Evolutionary conservation across 169 alveolate species (phyloP).

Genomic region (Plasmodium cynomolgi): DNA sequence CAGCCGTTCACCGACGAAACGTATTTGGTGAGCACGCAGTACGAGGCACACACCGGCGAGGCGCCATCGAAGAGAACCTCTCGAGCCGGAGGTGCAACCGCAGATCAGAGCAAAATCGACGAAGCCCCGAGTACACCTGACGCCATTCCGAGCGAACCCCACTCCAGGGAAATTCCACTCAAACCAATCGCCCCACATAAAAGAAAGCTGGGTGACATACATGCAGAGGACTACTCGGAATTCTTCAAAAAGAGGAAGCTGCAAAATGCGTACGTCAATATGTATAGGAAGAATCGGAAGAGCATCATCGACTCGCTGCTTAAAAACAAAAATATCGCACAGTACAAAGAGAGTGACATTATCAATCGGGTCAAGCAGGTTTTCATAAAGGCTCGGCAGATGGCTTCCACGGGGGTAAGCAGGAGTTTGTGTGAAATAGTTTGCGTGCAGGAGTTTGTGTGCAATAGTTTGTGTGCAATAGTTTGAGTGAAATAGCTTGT

Average conservation of each 20-base stretch:
- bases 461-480: no score
- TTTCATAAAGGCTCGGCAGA: conserved; percentile 43
- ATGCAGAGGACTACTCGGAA: conserved; percentile 3
- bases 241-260: conserved; percentile 57
- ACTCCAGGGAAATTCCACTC: neutral
- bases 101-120: neutral
- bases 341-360: conserved; percentile 56
- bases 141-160: neutral
- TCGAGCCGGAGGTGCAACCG: neutral
- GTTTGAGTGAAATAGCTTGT: no score
- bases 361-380: conserved; percentile 55
- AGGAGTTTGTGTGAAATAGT: no score
- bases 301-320: conserved; percentile 22
- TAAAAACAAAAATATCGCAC: conserved; percentile 26
- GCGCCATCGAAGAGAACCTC: neutral
- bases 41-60: neutral
- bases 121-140: neutral
- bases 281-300: conserved; percentile 63
- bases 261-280: conserved; percentile 45
- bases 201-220: neutral
- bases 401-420: conserved; percentile 69
- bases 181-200: neutral
- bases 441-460: no score
- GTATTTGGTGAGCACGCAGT: neutral
- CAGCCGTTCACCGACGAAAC: neutral